phyloP scores from a whole-genome alignment of 2,329 filamentous ascomycete genomes.

The Aspergillus phoenicis region DNA sequence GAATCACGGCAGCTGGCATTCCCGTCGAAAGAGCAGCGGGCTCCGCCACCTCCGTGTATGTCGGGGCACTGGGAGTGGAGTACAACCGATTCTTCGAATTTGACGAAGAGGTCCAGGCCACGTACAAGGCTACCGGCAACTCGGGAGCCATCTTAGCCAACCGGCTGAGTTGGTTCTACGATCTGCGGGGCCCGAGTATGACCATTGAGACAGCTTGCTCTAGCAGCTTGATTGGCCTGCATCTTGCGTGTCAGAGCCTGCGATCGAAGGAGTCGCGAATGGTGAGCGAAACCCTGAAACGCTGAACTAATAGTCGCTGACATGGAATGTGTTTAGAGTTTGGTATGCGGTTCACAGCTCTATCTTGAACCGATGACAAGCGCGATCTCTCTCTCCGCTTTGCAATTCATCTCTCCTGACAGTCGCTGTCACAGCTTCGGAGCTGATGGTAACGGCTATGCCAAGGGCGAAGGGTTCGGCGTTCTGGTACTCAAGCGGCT shows the following conservation, averaged over 20 bases:
- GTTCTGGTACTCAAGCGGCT: background rate
- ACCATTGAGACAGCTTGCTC: conserved; percentile 47
- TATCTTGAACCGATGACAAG: background rate
- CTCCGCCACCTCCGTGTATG: background rate
- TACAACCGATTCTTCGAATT: background rate
- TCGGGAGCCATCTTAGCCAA: background rate
- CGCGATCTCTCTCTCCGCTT: conserved; percentile 12
- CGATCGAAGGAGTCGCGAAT: too few species aligned
- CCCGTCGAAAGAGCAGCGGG: background rate
- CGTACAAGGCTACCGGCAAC: background rate
- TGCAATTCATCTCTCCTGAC: background rate
- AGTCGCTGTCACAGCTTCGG: background rate
- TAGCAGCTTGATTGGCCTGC: conserved; percentile 38
- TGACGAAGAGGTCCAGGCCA: background rate
- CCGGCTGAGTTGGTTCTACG: conserved; percentile 5
- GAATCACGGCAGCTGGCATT: background rate
- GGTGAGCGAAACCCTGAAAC: too few species aligned
- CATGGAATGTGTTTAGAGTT: too few species aligned
- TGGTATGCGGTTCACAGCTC: too few species aligned
- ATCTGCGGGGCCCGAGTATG: conserved; percentile 33
- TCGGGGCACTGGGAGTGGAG: background rate
- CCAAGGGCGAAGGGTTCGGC: background rate
- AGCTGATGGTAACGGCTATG: background rate
- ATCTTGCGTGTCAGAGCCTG: conserved; percentile 40
- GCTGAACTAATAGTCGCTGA: too few species aligned